phyloP scores from a whole-genome alignment of 1,139 yeast genomes.

The Sugiyamaella xylanicola region DNA sequence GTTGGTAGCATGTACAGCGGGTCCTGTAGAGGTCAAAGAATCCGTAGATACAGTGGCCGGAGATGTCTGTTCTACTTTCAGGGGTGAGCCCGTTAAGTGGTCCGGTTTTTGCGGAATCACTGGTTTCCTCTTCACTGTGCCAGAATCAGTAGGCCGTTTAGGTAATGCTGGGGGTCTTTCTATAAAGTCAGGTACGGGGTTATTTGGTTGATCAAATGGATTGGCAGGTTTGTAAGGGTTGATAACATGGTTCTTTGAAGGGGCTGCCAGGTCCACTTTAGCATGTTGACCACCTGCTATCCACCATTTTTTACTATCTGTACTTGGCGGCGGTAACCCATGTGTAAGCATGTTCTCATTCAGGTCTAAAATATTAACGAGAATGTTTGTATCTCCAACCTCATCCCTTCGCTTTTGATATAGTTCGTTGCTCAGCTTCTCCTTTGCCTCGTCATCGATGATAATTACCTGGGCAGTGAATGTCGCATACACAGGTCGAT shows the following conservation, averaged over 20 bases:
- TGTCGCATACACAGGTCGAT: slow-evolving; percentile 85
- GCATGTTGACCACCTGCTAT: slow-evolving; percentile 74
- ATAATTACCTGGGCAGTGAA: slow-evolving; percentile 69
- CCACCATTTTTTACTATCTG: slow-evolving; percentile 91
- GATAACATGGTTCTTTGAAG: slow-evolving; percentile 44
- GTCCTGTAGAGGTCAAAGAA: slow-evolving; percentile 9
- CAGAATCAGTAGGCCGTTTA: slow-evolving; percentile 27
- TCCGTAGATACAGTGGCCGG: neutral
- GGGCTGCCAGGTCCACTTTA: slow-evolving; percentile 53
- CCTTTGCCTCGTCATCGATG: slow-evolving; percentile 65
- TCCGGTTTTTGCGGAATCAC: slow-evolving; percentile 34
- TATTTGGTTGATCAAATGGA: slow-evolving; percentile 54
- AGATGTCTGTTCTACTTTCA: neutral
- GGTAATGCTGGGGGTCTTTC: slow-evolving; percentile 33
- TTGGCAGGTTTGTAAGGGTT: slow-evolving; percentile 71
- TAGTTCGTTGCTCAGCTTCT: slow-evolving; percentile 58
- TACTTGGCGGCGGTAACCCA: slow-evolving; percentile 82
- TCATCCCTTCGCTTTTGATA: slow-evolving; percentile 50
- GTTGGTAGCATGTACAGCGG: neutral
- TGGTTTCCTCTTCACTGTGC: slow-evolving; percentile 23
- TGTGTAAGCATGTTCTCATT: slow-evolving; percentile 44
- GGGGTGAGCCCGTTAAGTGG: slow-evolving; percentile 17
- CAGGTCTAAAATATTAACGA: slow-evolving; percentile 40
- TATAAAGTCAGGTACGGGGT: slow-evolving; percentile 33
- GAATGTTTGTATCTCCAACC: slow-evolving; percentile 42